Evolutionary conservation across 805 yeast species (phyloP).

Genomic region (Tetrapisispora namnaoensis): DNA sequence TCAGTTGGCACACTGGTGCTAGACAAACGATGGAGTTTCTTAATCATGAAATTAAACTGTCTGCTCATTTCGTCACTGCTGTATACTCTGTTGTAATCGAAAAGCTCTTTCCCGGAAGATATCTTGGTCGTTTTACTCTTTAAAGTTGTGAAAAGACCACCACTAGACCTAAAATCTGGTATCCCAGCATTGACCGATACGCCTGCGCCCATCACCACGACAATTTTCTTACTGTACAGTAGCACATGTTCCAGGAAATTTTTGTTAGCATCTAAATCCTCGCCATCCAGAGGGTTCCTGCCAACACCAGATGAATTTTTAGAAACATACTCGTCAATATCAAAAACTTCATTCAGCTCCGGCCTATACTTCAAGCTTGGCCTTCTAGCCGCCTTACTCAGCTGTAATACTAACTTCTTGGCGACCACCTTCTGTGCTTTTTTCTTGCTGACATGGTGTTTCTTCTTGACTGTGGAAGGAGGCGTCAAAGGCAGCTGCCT

Average conservation of each 20-base stretch:
- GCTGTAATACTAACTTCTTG: slow-evolving; percentile 14
- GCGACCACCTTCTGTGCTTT: slow-evolving; percentile 7
- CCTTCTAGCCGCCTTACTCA: slow-evolving; percentile 19
- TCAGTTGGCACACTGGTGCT: slow-evolving; percentile 54
- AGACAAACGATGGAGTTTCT: slow-evolving; percentile 47
- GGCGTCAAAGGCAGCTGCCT: slow-evolving; percentile 10
- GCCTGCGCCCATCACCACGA: slow-evolving; percentile 82
- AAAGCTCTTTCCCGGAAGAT: slow-evolving; percentile 53
- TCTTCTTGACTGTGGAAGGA: slow-evolving; percentile 14
- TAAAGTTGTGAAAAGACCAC: slow-evolving; percentile 60
- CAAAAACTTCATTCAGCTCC: slow-evolving; percentile 34
- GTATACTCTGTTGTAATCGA: slow-evolving; percentile 65
- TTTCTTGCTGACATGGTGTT: background rate
- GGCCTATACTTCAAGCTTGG: slow-evolving; percentile 42
- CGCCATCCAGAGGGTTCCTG: background rate
- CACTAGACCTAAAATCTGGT: slow-evolving; percentile 74
- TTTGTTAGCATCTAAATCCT: slow-evolving; percentile 19
- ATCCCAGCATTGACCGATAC: slow-evolving; percentile 85
- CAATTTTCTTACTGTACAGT: slow-evolving; percentile 44
- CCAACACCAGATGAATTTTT: background rate
- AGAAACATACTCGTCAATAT: slow-evolving; percentile 23
- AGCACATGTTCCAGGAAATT: slow-evolving; percentile 44
- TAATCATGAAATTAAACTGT: slow-evolving; percentile 67
- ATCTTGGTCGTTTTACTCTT: slow-evolving; percentile 29
- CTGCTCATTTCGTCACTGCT: slow-evolving; percentile 49